phyloP scores from a whole-genome alignment of 2,329 filamentous ascomycete species.

The Xylariales sp. region DNA sequence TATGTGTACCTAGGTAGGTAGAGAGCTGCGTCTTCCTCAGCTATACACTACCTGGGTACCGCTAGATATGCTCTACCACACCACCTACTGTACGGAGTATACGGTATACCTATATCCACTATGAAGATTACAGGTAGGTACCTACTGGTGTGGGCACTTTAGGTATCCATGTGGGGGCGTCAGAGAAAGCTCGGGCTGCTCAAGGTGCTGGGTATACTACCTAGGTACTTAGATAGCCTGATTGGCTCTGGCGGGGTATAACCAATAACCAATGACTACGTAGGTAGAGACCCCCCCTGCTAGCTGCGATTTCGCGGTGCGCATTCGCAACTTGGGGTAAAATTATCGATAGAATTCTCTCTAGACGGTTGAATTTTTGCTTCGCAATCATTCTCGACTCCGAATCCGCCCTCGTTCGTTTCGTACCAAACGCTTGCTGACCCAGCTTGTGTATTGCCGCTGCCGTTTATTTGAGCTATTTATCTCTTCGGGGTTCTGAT shows the following conservation, averaged over 20 bases:
- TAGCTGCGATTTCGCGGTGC: slow-evolving; percentile 33
- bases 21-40: too few relatives aligned
- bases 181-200: slow-evolving; percentile 10
- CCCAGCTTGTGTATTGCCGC: slow-evolving; percentile 11
- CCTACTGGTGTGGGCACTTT: too few relatives aligned
- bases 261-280: background rate
- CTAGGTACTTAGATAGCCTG: slow-evolving; percentile 12
- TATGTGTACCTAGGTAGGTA: too few relatives aligned
- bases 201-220: too few relatives aligned
- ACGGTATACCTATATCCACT: background rate
- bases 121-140: too few relatives aligned
- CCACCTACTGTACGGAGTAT: background rate
- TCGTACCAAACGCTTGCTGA: slow-evolving; percentile 7
- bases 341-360: slow-evolving; percentile 35
- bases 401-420: slow-evolving; percentile 27
- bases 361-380: slow-evolving; percentile 38
- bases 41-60: too few relatives aligned
- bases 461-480: slow-evolving; percentile 8
- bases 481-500: slow-evolving; percentile 11
- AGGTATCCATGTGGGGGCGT: slow-evolving; percentile 3
- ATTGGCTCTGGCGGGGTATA: slow-evolving; percentile 22
- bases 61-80: too few relatives aligned
- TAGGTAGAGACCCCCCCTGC: slow-evolving; percentile 3
- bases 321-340: slow-evolving; percentile 29
- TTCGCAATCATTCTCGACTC: slow-evolving; percentile 27